Evolutionary conservation across 2,329 filamentous ascomycete genomes (phyloP).

Genomic region (Bretziella fagacearum): DNA sequence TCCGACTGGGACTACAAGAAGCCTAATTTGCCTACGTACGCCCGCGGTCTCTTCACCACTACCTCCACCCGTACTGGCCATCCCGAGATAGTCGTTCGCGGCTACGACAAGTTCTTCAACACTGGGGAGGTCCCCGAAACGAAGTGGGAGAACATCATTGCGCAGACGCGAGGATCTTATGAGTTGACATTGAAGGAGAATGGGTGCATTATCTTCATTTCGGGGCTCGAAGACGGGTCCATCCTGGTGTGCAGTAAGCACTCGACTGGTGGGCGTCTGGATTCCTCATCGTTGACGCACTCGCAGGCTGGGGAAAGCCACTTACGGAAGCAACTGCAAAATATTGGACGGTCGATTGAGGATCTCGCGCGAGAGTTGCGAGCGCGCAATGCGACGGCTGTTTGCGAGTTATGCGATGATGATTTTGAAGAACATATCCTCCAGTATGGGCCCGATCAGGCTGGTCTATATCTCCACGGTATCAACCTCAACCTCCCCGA

Average conservation of each 20-base stretch:
- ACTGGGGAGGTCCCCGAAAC: conserved; percentile 66
- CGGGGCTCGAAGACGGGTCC: conserved; percentile 74
- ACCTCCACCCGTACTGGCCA: conserved; percentile 39
- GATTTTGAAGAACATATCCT: conserved; percentile 93
- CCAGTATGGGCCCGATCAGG: conserved; percentile 63
- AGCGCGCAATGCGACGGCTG: conserved; percentile 74
- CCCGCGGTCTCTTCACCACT: conserved; percentile 85
- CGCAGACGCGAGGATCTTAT: conserved; percentile 68
- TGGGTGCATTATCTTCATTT: conserved; percentile 97
- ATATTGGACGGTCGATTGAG: conserved; percentile 58
- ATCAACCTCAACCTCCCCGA: conserved; percentile 90
- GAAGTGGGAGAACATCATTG: conserved; percentile 62
- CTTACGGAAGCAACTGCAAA: conserved; percentile 61
- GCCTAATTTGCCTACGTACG: conserved; percentile 70
- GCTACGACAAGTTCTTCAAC: conserved; percentile 99
- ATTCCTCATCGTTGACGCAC: conserved; percentile 56
- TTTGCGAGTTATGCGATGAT: conserved; percentile 93
- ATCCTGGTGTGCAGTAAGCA: conserved; percentile 98
- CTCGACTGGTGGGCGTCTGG: conserved; percentile 67
- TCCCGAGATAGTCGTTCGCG: conserved; percentile 67
- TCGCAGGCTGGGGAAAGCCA: conserved; percentile 67
- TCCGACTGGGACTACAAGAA: conserved; percentile 95
- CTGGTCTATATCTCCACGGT: conserved; percentile 87
- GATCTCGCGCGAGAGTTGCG: conserved; percentile 65
- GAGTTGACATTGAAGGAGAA: conserved; percentile 97